phyloP scores from a whole-genome alignment of 257 asterid genomes.

The Handroanthus guayacan region DNA sequence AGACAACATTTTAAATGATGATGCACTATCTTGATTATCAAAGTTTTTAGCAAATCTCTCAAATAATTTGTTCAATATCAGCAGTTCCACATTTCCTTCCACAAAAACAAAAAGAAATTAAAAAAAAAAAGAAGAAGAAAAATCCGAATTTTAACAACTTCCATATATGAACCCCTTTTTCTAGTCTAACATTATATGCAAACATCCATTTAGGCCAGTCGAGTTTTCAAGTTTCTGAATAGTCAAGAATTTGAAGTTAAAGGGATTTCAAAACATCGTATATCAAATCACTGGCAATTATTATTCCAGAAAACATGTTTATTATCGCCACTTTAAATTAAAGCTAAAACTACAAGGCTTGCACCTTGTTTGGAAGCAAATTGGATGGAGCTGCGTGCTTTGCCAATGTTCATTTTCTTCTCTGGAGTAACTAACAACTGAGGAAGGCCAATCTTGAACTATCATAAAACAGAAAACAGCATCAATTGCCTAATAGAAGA shows the following conservation, averaged over 20 bases:
- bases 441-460: conserved; percentile 57
- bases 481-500: too few species aligned
- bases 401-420: conserved; percentile 38
- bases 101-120: not conserved
- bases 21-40: conserved; percentile 32
- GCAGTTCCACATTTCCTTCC: conserved; percentile 64
- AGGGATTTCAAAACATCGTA: too few species aligned
- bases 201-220: too few species aligned
- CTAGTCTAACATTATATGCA: too few species aligned
- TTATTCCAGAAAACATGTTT: too few species aligned
- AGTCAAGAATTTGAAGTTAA: too few species aligned
- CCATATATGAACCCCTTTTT: too few species aligned
- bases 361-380: conserved; percentile 50
- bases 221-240: too few species aligned
- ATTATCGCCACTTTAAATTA: conserved; percentile 23
- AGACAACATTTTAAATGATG: conserved; percentile 48
- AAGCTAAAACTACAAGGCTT: conserved; percentile 49
- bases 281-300: too few species aligned
- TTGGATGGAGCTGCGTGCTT: conserved; percentile 42
- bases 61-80: conserved; percentile 41
- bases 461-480: conserved; percentile 11
- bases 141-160: too few species aligned
- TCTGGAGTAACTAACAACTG: conserved; percentile 47
- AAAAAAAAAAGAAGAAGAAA: not conserved
- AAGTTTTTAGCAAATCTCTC: conserved; percentile 43